A percentile compares a stretch with the other conserved stretches of the same genome.
These are phyloP conservation scores for Venturia aucupariae DNA, from an alignment of 2,329 filamentous ascomycete species.

Conservation along the genomic window DNA sequence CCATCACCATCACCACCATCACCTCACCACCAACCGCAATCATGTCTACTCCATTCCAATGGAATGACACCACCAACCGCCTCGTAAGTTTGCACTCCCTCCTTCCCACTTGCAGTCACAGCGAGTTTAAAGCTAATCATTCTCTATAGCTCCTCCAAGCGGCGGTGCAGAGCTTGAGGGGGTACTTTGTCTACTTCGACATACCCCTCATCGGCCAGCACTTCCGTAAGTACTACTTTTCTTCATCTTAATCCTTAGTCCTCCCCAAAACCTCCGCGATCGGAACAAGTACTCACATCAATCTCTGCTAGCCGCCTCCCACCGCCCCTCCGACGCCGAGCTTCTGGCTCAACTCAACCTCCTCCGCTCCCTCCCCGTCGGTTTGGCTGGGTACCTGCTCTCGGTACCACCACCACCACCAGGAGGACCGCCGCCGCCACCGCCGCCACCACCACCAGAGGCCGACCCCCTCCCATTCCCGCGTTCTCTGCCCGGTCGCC, in stretches of 20 bases:
- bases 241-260: too few relatives aligned
- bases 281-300: background rate
- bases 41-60: background rate
- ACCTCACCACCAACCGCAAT: background rate
- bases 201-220: background rate
- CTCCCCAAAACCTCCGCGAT: background rate
- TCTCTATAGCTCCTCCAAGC: background rate
- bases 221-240: background rate
- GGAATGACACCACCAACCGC: background rate
- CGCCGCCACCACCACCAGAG: background rate
- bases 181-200: background rate
- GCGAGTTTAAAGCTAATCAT: background rate
- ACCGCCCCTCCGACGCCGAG: background rate
- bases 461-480: background rate
- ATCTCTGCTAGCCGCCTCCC: background rate
- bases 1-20: background rate
- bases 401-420: background rate
- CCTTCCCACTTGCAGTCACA: background rate
- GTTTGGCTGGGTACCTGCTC: too few relatives aligned
- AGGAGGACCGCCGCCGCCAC: background rate
- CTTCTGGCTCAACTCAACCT: background rate
- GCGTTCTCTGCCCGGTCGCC: background rate
- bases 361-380: background rate
- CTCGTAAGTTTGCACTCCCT: background rate
- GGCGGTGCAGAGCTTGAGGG: background rate